These are phyloP conservation scores for Lactifluus pinguis DNA, from an alignment of 768 basidiomycete species.

Conservation along the genomic window DNA sequence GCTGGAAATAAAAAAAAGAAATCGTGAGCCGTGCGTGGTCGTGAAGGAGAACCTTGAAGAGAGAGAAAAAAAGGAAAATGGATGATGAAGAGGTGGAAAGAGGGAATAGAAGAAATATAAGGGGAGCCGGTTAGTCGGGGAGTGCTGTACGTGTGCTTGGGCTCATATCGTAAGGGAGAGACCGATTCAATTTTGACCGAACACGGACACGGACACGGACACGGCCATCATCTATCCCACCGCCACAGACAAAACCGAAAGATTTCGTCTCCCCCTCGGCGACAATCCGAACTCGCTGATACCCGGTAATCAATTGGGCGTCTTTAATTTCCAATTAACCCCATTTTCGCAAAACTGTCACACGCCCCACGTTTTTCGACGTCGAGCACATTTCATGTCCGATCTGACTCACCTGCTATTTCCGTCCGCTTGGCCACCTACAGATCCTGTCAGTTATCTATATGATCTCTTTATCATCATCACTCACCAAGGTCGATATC, in stretches of 20 bases:
- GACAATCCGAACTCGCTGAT: slow-evolving; percentile 8
- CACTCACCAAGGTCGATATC: slow-evolving; percentile 6
- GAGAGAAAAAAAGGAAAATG: slow-evolving; percentile 15
- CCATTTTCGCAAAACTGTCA: slow-evolving; percentile 20
- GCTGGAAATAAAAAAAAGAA: slow-evolving; percentile 21
- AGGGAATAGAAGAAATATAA: slow-evolving; percentile 28
- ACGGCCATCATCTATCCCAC: not conserved
- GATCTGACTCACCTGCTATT: slow-evolving; percentile 20
- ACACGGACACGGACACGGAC: not conserved
- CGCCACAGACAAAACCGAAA: not conserved
- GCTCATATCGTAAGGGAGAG: not conserved
- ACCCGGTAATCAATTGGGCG: slow-evolving; percentile 12
- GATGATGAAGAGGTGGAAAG: slow-evolving; percentile 18
- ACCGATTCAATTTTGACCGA: slow-evolving; percentile 4
- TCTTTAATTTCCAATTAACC: slow-evolving; percentile 5
- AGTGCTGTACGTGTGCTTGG: not conserved
- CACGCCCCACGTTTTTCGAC: slow-evolving; percentile 36
- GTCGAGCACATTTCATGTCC: slow-evolving; percentile 22
- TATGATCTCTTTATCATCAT: not conserved
- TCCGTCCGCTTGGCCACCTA: not conserved
- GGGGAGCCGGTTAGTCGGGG: slow-evolving; percentile 21
- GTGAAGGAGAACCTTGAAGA: slow-evolving; percentile 29
- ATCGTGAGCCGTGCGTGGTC: slow-evolving; percentile 23
- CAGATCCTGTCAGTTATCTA: not conserved
- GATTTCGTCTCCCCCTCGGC: not conserved